phyloP scores from a whole-genome alignment of 164 flowering plant species.

The Vitis labrusca region DNA sequence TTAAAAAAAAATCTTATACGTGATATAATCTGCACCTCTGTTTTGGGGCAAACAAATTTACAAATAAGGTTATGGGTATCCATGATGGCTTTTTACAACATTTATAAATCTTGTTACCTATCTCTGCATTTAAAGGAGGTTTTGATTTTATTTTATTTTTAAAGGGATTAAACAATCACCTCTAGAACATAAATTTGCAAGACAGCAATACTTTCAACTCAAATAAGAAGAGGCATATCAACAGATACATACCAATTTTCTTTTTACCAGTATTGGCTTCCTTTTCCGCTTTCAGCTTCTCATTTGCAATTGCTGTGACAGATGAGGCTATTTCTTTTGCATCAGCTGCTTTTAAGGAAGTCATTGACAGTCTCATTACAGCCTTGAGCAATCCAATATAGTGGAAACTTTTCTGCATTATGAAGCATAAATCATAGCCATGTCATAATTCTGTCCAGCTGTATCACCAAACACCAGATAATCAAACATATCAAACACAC shows the following conservation, averaged over 20 bases:
- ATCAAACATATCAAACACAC: slow-evolving; percentile 27
- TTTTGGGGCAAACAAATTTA: too few relatives aligned
- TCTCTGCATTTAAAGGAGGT: too few relatives aligned
- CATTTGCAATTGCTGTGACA: slow-evolving; percentile 86
- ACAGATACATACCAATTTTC: slow-evolving; percentile 64
- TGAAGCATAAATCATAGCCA: background rate
- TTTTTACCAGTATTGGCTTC: slow-evolving; percentile 89
- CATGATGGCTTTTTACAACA: too few relatives aligned
- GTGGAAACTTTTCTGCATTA: slow-evolving; percentile 87
- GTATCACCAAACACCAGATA: background rate
- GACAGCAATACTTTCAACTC: background rate
- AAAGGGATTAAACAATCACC: too few relatives aligned
- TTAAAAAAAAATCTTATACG: too few relatives aligned
- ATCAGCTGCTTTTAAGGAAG: slow-evolving; percentile 78
- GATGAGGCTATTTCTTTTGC: slow-evolving; percentile 96
- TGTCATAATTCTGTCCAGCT: background rate
- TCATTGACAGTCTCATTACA: slow-evolving; percentile 84
- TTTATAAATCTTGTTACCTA: too few relatives aligned
- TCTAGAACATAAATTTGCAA: too few relatives aligned
- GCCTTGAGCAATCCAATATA: slow-evolving; percentile 80
- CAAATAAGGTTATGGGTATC: too few relatives aligned
- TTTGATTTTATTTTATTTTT: too few relatives aligned
- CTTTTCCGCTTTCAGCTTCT: slow-evolving; percentile 90
- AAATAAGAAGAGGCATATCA: background rate
- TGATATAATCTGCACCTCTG: too few relatives aligned